Base-by-base conservation (phyloP, 371 early-diverging fungal species). In the Actinomucor elegans region DNA sequence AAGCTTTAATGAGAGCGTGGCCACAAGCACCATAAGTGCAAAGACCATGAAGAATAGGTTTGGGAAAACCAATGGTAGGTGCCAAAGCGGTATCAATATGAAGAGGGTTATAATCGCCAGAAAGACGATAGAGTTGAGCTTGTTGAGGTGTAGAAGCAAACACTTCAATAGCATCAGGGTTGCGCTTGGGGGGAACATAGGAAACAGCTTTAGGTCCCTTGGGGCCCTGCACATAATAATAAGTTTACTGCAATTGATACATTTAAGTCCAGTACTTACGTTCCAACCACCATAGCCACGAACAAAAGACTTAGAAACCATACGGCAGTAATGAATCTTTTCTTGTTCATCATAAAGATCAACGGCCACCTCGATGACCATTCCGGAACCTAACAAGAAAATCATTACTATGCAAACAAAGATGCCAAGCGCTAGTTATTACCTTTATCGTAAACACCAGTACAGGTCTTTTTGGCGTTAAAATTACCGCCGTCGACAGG, bases 61-160 rank as follows among this genome's bases (percentile, higher is more conserved):
- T 77, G 31, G 84, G 79, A 73, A 90, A 87, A 12, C 90, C 88
- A 33, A 88, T 72, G 14, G 49, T 59, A 32, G 81, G 84, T 6
- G 87, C 84, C 51, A 88, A 67, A 14, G 62, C 67, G 7, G 82
- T 79, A 59, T 88, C 90, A 23, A 72, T 72, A 63, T 90, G 90
- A 48, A 89, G 72, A 3, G 87, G 87, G 67, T 89, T 89, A 59
- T 84, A 89, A 56, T 89, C 89, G 23, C 88, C 88, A 8, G 85
- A 86, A 26, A 88, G 69, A 50, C 90, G 83, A 61, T 87, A 90
- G 32, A 88, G 59, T 17, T 83, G 67, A 15, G 90, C 90, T 55
- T 86, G 85, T 40, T 80, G 73, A 12, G 59, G 42, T 10, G 64
- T 58, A 17, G 85, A 78, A 44, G 65, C 58, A 67, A 69, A 75